Evolutionary conservation across 2,329 filamentous ascomycete genomes (phyloP).

Genomic region (Claviceps cyperi): DNA sequence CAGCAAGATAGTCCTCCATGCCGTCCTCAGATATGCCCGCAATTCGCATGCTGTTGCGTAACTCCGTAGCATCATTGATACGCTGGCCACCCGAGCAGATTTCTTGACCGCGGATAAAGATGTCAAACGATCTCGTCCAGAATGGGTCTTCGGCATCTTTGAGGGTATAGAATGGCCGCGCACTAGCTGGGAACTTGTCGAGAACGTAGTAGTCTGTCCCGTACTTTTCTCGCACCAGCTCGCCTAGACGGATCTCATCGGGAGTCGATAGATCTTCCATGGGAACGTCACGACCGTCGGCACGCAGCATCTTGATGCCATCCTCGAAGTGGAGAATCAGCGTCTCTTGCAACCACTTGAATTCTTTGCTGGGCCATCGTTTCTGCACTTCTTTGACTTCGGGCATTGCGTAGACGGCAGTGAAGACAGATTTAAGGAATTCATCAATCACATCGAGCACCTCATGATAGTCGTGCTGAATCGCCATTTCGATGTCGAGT

Average conservation of each 20-base stretch:
- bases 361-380: slow-evolving; percentile 73
- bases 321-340: slow-evolving; percentile 69
- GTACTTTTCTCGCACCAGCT: slow-evolving; percentile 75
- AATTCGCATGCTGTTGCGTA: slow-evolving; percentile 64
- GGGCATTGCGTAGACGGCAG: slow-evolving; percentile 28
- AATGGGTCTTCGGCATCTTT: slow-evolving; percentile 57
- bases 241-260: slow-evolving; percentile 74
- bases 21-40: slow-evolving; percentile 63
- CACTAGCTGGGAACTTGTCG: slow-evolving; percentile 78
- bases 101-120: slow-evolving; percentile 86
- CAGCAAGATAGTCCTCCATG: slow-evolving; percentile 83
- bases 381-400: slow-evolving; percentile 70
- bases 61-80: slow-evolving; percentile 64
- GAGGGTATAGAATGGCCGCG: slow-evolving; percentile 85
- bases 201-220: slow-evolving; percentile 85
- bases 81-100: slow-evolving; percentile 86
- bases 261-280: slow-evolving; percentile 68
- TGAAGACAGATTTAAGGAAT: slow-evolving; percentile 61
- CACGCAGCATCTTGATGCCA: slow-evolving; percentile 66
- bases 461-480: slow-evolving; percentile 81
- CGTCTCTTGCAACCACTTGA: slow-evolving; percentile 77
- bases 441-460: slow-evolving; percentile 65
- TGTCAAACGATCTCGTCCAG: slow-evolving; percentile 86
- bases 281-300: slow-evolving; percentile 64
- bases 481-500: slow-evolving; percentile 83